Evolutionary conservation across 257 asterid genomes (phyloP).

Genomic region (Ilex asprella): DNA sequence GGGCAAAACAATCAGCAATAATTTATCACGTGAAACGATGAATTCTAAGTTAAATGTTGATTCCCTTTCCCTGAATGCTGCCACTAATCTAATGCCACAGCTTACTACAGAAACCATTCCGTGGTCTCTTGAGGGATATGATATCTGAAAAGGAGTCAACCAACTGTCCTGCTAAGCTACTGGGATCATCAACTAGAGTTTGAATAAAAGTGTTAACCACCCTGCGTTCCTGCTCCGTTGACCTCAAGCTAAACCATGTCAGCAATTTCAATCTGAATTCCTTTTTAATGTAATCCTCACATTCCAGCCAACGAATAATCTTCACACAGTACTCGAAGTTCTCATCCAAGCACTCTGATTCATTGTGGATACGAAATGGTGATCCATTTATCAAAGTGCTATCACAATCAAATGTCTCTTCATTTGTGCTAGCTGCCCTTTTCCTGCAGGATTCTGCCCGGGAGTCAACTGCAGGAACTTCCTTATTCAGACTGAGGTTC

Average conservation of each 20-base stretch:
- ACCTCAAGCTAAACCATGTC: constrained; percentile 86
- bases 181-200: constrained; percentile 61
- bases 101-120: constrained; percentile 14
- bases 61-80: constrained; percentile 2
- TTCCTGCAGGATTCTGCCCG: constrained; percentile 42
- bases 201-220: constrained; percentile 82
- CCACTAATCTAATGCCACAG: constrained; percentile 35
- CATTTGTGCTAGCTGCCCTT: constrained; percentile 41
- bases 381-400: constrained; percentile 86
- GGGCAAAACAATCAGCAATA: constrained; percentile 7
- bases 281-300: constrained; percentile 68
- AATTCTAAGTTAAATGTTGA: neutral
- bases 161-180: constrained; percentile 73
- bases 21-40: neutral
- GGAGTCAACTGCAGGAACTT: constrained; percentile 56
- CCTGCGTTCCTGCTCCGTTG: constrained; percentile 86
- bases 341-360: constrained; percentile 59
- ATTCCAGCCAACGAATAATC: constrained; percentile 85
- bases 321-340: constrained; percentile 77
- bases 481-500: constrained; percentile 41
- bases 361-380: constrained; percentile 37
- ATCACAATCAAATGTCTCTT: constrained; percentile 74
- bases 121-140: constrained; percentile 33
- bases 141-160: constrained; percentile 52
- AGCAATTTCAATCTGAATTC: constrained; percentile 80